These are phyloP conservation scores for Onygena corvina DNA, from an alignment of 2,329 filamentous ascomycete genomes.

Conservation along the genomic window DNA sequence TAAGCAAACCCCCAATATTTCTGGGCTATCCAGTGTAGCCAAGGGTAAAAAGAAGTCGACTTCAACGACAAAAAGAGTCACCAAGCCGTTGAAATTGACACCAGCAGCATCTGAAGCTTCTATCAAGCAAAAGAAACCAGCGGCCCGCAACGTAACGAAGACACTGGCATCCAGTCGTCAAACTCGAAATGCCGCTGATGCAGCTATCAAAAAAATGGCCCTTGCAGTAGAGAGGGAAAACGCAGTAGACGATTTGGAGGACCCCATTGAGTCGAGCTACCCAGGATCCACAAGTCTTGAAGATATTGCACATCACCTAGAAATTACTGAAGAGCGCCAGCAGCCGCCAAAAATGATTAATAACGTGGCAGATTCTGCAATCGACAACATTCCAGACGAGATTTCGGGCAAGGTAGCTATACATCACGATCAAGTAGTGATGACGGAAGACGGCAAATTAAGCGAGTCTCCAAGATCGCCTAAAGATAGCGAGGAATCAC, in stretches of 20 bases:
- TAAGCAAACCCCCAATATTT: conserved; percentile 7
- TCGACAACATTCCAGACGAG: neutral
- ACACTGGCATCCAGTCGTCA: conserved; percentile 14
- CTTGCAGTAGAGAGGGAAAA: conserved; percentile 11
- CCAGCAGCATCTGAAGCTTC: conserved; percentile 5
- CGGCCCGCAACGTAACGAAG: conserved; percentile 9
- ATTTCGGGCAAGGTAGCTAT: neutral
- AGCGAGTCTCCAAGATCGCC: neutral
- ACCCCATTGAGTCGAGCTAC: conserved; percentile 16
- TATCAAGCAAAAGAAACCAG: conserved; percentile 6
- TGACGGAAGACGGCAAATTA: neutral
- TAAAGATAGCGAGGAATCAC: neutral
- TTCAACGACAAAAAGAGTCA: conserved; percentile 7
- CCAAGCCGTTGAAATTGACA: conserved; percentile 7
- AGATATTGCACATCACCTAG: neutral
- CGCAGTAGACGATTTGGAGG: conserved; percentile 11
- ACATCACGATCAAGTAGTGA: neutral
- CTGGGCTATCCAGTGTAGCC: neutral
- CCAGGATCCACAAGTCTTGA: neutral
- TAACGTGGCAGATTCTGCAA: no score
- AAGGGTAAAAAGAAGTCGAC: conserved; percentile 6
- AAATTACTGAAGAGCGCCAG: neutral
- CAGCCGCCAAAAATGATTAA: no score
- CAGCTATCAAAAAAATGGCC: conserved; percentile 13
- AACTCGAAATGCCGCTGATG: conserved; percentile 12